A percentile compares a stretch with the other conserved stretches of the same genome.
phyloP scores from a whole-genome alignment of 306 rosid genomes.

The Cyclanthera cordifolia region DNA sequence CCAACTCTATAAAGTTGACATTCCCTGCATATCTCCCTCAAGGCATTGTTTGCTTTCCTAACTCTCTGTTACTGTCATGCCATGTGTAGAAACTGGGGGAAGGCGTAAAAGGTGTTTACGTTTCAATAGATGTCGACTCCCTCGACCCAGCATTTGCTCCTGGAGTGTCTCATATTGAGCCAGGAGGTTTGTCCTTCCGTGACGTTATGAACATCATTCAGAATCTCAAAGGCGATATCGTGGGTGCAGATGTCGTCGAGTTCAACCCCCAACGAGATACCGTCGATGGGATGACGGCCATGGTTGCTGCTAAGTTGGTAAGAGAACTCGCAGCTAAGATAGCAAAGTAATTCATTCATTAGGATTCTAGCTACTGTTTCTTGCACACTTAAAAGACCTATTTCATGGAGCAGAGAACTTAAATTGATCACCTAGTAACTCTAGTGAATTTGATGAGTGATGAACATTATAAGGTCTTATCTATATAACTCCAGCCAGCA shows the following conservation, averaged over 20 bases:
- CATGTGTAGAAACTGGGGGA: conserved; percentile 78
- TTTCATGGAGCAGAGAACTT: no score
- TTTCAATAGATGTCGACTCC: conserved; percentile 84
- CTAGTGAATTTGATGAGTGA: no score
- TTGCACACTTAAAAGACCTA: no score
- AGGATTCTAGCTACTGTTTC: background rate
- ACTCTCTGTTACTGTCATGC: conserved; percentile 5
- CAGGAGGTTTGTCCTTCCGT: conserved; percentile 90
- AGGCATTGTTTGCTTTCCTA: background rate
- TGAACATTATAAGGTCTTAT: no score
- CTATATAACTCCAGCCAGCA: no score
- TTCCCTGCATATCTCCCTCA: background rate
- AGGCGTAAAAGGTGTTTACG: conserved; percentile 81
- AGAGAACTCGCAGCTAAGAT: conserved; percentile 85
- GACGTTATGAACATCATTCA: conserved; percentile 84
- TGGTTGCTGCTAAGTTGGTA: conserved; percentile 96
- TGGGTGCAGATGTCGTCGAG: conserved; percentile 83
- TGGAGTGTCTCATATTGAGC: conserved; percentile 94
- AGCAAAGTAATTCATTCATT: conserved; percentile 26
- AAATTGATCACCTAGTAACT: no score
- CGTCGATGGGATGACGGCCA: conserved; percentile 93
- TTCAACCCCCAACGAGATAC: conserved; percentile 93
- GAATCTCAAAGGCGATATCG: conserved; percentile 72
- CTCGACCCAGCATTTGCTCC: conserved; percentile 98
- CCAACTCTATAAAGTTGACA: no score